Percentiles rank a stretch among this genome's conserved stretches.
Conservation (phyloP, 1,139 yeast species). For the Sugiyamaella pinicola region DNA sequence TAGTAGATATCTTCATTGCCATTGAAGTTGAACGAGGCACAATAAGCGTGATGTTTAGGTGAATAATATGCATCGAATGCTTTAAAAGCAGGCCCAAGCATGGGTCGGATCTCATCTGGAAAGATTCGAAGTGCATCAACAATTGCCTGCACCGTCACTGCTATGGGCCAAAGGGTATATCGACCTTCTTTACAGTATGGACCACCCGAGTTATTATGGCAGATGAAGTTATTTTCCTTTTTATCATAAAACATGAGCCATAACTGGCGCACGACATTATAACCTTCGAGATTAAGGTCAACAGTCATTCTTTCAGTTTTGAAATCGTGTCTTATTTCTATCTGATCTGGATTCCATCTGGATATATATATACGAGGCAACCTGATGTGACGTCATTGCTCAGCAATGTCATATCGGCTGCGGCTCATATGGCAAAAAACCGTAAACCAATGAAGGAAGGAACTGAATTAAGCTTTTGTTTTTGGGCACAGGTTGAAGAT, state of each 20-base stretch:
- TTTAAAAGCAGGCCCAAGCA: slow-evolving; percentile 56
- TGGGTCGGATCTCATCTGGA: slow-evolving; percentile 58
- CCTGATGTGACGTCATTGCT: not conserved
- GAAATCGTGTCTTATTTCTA: not conserved
- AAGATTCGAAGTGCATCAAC: slow-evolving; percentile 64
- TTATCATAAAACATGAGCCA: slow-evolving; percentile 38
- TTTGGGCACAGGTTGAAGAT: too few relatives aligned
- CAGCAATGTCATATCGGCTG: not conserved
- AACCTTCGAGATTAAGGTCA: slow-evolving; percentile 27
- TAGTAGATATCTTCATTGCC: slow-evolving; percentile 67
- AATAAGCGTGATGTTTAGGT: slow-evolving; percentile 53
- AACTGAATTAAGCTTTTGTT: too few relatives aligned
- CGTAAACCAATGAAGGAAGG: too few relatives aligned
- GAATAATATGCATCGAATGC: slow-evolving; percentile 59
- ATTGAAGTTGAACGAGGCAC: slow-evolving; percentile 60
- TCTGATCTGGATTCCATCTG: not conserved
- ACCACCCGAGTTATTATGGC: slow-evolving; percentile 45
- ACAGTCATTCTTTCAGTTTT: slow-evolving; percentile 16
- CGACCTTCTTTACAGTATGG: slow-evolving; percentile 55
- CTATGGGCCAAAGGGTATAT: slow-evolving; percentile 69
- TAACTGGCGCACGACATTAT: slow-evolving; percentile 22
- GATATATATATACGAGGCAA: not conserved
- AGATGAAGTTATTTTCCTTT: slow-evolving; percentile 29
- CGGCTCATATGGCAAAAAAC: not conserved
- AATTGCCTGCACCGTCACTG: slow-evolving; percentile 64